Evolutionary conservation across 2,329 filamentous ascomycete species (phyloP), one percentile per base, ranked within the genome.

Genomic region (Phaeoacremonium minimum): DNA sequence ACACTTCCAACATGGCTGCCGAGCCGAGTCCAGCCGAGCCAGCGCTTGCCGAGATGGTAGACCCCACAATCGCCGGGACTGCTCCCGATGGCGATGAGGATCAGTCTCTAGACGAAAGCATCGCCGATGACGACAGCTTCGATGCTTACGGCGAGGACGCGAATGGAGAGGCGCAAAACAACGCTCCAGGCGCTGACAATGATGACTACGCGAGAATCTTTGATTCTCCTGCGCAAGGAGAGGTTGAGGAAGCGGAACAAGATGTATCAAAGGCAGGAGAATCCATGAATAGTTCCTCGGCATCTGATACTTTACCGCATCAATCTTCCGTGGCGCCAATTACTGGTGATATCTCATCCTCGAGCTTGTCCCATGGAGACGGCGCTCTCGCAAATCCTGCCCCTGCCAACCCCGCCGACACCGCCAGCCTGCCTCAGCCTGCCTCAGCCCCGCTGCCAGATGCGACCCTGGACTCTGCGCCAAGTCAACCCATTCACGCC

Each of bases 201-300:
- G 69, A 72, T 61, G 68, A 73, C 47, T 70, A 73, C 58, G 65
- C 67, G 48, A 71, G 66, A 52, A 67, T 61, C 26, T 69, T 71
- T 63, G 66, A 73, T 55, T 73, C 71, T 39, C 65, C 67, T 38
- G 58, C 51, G 33, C 44, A 46, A 32, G 32, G 60, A 50, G 59
- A 50, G 31, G 55, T 48, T 43, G 61, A 54, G 41, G 56, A 57
- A 43, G 57, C 53, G 47, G 54, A 58, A 53, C 49, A 56, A 49
- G 53, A 66, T 69, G 61, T 71, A 69, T 61, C 66, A 57, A 58
- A 64, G 50, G 57, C 61, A 48, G 55, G 52, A 62, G 56, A 66
- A 62, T 64, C 61, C 58, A 66, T 61, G 55, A 52, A 56, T 55
- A 50, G 57, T 58, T 55, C 63, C 53, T 52, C 57, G 50, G 49